Base-by-base conservation (phyloP, 139 green algal genomes). In the Micractinium conductrix region DNA sequence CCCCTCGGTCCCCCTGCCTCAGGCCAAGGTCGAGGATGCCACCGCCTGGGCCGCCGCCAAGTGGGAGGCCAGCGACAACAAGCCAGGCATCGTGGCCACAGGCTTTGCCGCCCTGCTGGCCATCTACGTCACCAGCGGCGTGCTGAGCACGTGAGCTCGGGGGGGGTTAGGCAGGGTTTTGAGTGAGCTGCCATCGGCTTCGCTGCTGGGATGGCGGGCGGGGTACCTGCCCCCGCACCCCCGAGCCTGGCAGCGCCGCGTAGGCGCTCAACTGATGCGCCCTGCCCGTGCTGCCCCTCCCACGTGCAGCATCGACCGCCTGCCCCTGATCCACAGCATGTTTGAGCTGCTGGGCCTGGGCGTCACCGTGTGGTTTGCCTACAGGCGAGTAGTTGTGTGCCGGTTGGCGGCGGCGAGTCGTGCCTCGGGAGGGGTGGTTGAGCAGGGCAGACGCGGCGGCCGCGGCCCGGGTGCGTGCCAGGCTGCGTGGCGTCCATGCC, bases 11-110 rank as follows among this genome's bases (percentile, higher is more conserved):
- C n/a, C n/a, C n/a, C n/a, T n/a, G n/a, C 53, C 53, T 62, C 19
- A 62, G 53, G 26, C 80, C 42, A 82, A 55, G 42, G 40, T 67
- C 50, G 44, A 37, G 22, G 74, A 71, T 21, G 55, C 33, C 48
- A 28, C 38, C 58, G 55, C 76, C 37, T 73, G 40, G 35, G 76
- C 76, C 37, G 37, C 72, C 58, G 76, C 72, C 72, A 79, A 85
- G 74, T 90, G 87, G 87, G 87, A 90, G 67, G 76, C 30, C 12
- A 86, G 86, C 58, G 78, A 89, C 45, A 88, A 86, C 62, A 90
- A 90, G 87, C 84, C 84, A 60, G 75, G 45, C 48, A 67, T 90
- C 5, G 72, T 90, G 4, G 87, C 81, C n/a, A 65, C 48, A 26
- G 87, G 78, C 35, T 55, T 76, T 30, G 87, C 55, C 38, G 40